Evolutionary conservation across 805 yeast species (phyloP).

Genomic region (Candida methanosorbosa): DNA sequence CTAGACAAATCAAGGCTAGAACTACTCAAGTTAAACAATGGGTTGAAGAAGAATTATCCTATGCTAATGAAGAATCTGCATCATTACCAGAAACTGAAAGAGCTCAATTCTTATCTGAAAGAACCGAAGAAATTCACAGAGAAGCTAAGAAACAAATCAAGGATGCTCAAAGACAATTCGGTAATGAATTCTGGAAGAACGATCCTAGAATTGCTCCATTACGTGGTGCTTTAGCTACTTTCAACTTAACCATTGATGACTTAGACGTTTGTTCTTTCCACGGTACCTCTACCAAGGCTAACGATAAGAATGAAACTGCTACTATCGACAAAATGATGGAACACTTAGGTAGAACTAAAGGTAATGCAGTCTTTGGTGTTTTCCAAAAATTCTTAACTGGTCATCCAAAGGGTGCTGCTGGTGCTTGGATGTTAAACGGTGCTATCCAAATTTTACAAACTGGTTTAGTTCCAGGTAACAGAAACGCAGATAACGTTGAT

Average conservation of each 20-base stretch:
- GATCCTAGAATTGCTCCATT: constrained; percentile 95
- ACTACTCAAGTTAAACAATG: constrained; percentile 69
- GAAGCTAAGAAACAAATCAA: constrained; percentile 80
- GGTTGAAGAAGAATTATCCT: constrained; percentile 74
- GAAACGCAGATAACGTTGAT: constrained; percentile 97
- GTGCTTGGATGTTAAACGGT: constrained; percentile 99
- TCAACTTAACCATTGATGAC: constrained; percentile 89
- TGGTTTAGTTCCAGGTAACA: constrained; percentile 97
- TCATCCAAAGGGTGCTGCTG: constrained; percentile 99
- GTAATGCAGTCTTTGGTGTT: constrained; percentile 96
- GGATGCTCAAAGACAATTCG: constrained; percentile 90
- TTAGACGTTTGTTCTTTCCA: constrained; percentile 97
- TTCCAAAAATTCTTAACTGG: constrained; percentile 99
- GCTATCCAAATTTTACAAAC: constrained; percentile 85
- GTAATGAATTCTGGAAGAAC: constrained; percentile 84
- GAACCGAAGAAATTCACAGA: constrained; percentile 78
- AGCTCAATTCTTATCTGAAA: constrained; percentile 66
- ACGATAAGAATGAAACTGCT: constrained; percentile 95
- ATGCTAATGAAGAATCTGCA: constrained; percentile 63
- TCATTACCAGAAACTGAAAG: constrained; percentile 34
- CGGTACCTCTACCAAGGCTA: constrained; percentile 98
- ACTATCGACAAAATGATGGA: constrained; percentile 88
- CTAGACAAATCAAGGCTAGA: constrained; percentile 81
- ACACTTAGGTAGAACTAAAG: constrained; percentile 94
- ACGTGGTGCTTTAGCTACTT: constrained; percentile 94